These are phyloP conservation scores for Pseudozyma flocculosa DNA, from an alignment of 1,284 basidiomycete genomes.

Conservation along the genomic window DNA sequence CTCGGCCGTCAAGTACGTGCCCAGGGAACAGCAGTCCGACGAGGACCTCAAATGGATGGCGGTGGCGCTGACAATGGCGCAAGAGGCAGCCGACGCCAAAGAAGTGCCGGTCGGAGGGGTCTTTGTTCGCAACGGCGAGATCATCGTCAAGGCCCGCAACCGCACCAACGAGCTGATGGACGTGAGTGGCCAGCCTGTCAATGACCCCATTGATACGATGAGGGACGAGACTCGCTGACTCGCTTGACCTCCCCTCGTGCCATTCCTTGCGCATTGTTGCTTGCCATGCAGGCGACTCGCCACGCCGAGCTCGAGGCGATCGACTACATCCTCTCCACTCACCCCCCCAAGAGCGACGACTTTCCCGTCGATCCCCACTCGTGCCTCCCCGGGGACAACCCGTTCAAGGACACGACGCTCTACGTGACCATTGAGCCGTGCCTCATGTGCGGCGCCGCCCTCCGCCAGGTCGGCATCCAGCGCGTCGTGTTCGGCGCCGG, in stretches of 20 bases:
- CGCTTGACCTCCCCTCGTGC: no score
- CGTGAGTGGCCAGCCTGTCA: no score
- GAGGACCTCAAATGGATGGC: conserved; percentile 54
- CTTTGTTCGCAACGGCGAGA: conserved; percentile 73
- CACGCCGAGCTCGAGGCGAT: conserved; percentile 98
- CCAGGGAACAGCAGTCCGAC: conserved; percentile 40
- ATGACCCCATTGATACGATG: no score
- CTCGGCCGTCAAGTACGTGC: conserved; percentile 40
- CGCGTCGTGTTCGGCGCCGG: conserved; percentile 90
- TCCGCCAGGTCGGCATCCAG: conserved; percentile 88
- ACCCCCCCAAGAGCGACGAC: conserved; percentile 58
- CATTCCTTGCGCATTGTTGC: neutral
- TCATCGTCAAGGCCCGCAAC: conserved; percentile 86
- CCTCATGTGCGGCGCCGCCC: conserved; percentile 96
- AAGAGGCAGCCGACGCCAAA: conserved; percentile 75
- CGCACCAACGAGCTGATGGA: conserved; percentile 77
- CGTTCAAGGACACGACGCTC: conserved; percentile 76
- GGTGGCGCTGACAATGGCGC: conserved; percentile 53
- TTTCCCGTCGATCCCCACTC: conserved; percentile 47
- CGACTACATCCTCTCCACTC: conserved; percentile 70
- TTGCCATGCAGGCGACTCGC: conserved; percentile 73
- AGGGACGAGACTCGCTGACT: no score
- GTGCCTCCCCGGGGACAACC: conserved; percentile 39
- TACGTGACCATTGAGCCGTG: conserved; percentile 99
- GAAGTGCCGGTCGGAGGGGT: conserved; percentile 98